Evolutionary conservation across 306 rosid genomes (phyloP), one percentile per base, ranked within the genome.

Genomic region (Dryas alaskensis): DNA sequence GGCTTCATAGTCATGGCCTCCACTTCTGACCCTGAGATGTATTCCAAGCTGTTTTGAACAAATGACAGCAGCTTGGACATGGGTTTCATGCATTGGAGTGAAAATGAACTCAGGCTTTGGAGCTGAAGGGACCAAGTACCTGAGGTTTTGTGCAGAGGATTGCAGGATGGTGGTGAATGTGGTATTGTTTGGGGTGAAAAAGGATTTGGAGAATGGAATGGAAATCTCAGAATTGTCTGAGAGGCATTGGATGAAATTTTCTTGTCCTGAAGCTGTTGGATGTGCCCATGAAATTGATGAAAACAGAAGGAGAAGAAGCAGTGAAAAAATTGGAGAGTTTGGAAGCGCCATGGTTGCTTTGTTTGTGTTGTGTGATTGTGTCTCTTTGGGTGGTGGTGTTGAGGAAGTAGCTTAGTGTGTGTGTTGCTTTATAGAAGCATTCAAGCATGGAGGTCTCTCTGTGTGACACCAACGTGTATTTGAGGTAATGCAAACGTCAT

Each of bases 131-230:
- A 77, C 52, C 83, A 87, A 72, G 50, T 77, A 81, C 72, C 93
- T 76, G 52, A 87, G 83, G 67, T 91, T 91, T 72, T 91, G 89
- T 3, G 94, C 97, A 27, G 92, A 80, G 65, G 94, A 91, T 31
- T 87, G 84, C 42, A 91, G 87, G 52, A 87, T 48, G 0, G 94
- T 70, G 51, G 72, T 79, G 82, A 58, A 91, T 51, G 84, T 76
- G 45, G 77, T 64, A 72, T 85, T 83, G 73, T 50, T 73, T 4
- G 84, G 82, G 47, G 90, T 76, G 81, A 82, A 81, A 19, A 88
- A 78, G 51, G 87, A 9, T 10, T 70, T 78, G 25, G 86, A 75
- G 50, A 83, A 84, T 45, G 86, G 87, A 25, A 88, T 73, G 47
- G 84, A 66, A 40, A 45, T 69, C 11, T 73, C 79, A 31, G 91